Conservation (phyloP, 2,329 filamentous ascomycete genomes). For the Colletotrichum sublineola region DNA sequence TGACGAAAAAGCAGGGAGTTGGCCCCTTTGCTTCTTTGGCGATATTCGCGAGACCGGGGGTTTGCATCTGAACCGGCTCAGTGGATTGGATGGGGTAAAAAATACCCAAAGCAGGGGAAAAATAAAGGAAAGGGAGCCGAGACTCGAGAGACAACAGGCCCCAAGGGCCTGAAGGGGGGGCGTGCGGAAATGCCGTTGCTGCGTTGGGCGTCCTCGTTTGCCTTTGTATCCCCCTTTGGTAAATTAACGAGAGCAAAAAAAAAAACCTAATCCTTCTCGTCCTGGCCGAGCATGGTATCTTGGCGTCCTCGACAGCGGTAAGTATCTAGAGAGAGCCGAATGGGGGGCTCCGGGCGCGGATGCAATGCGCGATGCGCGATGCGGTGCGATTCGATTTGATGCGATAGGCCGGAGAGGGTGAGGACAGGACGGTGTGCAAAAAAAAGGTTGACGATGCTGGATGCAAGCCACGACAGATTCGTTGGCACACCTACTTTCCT, state of each 20-base stretch:
- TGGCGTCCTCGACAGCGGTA: too few species aligned
- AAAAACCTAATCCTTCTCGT: background rate
- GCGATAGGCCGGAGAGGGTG: slow-evolving; percentile 22
- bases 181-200: slow-evolving; percentile 13
- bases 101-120: background rate
- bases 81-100: slow-evolving; percentile 24
- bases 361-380: slow-evolving; percentile 25
- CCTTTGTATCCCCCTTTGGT: slow-evolving; percentile 20
- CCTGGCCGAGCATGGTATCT: slow-evolving; percentile 11
- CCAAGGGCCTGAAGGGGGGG: background rate
- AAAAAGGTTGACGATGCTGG: slow-evolving; percentile 12
- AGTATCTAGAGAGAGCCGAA: slow-evolving; percentile 9
- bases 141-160: slow-evolving; percentile 6
- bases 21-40: background rate
- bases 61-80: slow-evolving; percentile 15
- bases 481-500: slow-evolving; percentile 3
- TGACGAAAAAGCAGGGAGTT: slow-evolving; percentile 1
- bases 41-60: slow-evolving; percentile 8
- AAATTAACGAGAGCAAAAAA: background rate
- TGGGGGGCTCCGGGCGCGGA: slow-evolving; percentile 21
- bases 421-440: background rate
- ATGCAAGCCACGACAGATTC: slow-evolving; percentile 33
- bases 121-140: slow-evolving; percentile 24
- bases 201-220: slow-evolving; percentile 19
- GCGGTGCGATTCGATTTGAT: slow-evolving; percentile 4